Percentiles rank a stretch among this genome's conserved stretches.
Evolutionary conservation across 495 filamentous ascomycete genomes (phyloP).

Genomic region (Penicillium samsonianum): DNA sequence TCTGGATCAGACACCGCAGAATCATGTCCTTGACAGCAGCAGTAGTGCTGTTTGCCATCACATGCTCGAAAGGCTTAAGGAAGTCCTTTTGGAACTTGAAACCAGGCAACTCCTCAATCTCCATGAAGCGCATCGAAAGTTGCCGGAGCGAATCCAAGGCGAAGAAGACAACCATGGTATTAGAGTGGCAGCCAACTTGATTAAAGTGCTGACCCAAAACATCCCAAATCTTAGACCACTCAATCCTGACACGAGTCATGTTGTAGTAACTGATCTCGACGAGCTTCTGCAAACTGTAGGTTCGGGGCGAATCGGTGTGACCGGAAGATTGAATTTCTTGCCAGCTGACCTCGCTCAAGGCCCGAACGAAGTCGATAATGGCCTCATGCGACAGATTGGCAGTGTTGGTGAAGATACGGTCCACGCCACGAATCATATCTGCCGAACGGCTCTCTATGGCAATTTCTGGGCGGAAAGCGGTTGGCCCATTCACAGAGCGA

Average conservation of each 20-base stretch:
- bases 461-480: constrained; percentile 78
- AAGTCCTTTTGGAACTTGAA: constrained; percentile 99
- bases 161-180: constrained; percentile 95
- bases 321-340: constrained; percentile 97
- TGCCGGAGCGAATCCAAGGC: constrained; percentile 93
- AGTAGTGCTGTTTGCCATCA: constrained; percentile 87
- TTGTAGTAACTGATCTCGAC: constrained; percentile 99
- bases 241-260: constrained; percentile 96
- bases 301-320: constrained; percentile 89
- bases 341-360: constrained; percentile 95
- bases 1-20: constrained; percentile 93
- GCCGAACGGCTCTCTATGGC: constrained; percentile 89
- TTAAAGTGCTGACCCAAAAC: constrained; percentile 98
- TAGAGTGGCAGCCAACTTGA: constrained; percentile 91
- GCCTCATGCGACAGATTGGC: constrained; percentile 91
- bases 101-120: constrained; percentile 93
- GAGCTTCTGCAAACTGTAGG: constrained; percentile 95
- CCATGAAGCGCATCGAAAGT: constrained; percentile 97
- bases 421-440: constrained; percentile 88
- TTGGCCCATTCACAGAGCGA: constrained; percentile 61
- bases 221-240: constrained; percentile 97
- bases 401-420: constrained; percentile 94
- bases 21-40: constrained; percentile 98
- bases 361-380: constrained; percentile 95
- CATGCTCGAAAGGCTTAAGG: constrained; percentile 95